A percentile compares a stretch with the other conserved stretches of the same genome.
Conservation (phyloP, 1,284 basidiomycete genomes). For the Ustilago sp. region DNA sequence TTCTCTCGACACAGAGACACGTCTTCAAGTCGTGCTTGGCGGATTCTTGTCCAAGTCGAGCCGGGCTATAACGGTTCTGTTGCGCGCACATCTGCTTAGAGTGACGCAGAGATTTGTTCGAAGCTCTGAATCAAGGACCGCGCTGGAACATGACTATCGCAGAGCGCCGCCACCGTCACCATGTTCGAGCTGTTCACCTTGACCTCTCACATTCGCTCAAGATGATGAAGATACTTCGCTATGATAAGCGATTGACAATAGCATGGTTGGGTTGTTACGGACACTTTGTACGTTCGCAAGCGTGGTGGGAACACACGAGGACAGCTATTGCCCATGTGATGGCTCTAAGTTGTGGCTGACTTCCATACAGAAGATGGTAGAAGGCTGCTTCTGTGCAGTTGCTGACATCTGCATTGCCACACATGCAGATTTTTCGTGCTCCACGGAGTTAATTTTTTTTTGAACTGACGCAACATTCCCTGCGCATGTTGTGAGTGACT, state of each 20-base stretch:
- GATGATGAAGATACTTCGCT: too few species aligned
- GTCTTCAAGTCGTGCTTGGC: not conserved
- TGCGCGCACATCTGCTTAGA: not conserved
- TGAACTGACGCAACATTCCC: not conserved
- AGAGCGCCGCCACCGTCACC: not conserved
- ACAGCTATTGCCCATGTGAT: too few species aligned
- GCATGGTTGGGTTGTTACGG: too few species aligned
- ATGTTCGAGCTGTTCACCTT: not conserved
- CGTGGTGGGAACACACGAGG: too few species aligned
- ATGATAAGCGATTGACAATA: too few species aligned
- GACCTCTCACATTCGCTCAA: too few species aligned
- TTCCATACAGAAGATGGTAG: conserved; percentile 6
- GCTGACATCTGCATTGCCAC: not conserved
- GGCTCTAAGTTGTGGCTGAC: not conserved
- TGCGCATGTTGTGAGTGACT: too few species aligned
- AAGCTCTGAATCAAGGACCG: not conserved
- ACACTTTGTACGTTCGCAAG: too few species aligned
- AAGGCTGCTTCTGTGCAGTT: not conserved
- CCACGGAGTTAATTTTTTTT: not conserved
- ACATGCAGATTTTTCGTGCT: not conserved
- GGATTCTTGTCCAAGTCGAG: not conserved
- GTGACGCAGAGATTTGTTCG: not conserved
- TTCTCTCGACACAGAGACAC: not conserved
- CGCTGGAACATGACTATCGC: not conserved
- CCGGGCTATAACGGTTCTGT: not conserved